These are phyloP conservation scores for Chrysoporthe cubensis DNA, from an alignment of 2,329 filamentous ascomycete genomes.

Conservation along the genomic window DNA sequence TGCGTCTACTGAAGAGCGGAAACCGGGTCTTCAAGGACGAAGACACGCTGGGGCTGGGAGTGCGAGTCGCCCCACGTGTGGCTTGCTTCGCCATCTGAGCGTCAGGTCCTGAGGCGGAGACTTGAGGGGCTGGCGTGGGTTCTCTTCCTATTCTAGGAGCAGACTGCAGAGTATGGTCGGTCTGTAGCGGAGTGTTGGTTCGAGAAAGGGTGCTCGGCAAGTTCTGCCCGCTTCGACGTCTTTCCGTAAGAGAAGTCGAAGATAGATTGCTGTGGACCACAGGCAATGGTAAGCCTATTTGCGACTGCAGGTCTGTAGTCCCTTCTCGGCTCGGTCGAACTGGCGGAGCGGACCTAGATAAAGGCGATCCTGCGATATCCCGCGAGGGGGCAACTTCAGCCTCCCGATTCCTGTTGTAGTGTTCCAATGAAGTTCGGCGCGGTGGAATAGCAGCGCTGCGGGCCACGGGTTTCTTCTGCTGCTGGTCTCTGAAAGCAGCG, in stretches of 20 bases:
- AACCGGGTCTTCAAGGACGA: constrained; percentile 67
- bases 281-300: constrained; percentile 54
- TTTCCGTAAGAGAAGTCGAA: constrained; percentile 52
- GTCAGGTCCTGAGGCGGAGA: constrained; percentile 14
- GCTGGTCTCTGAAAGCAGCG: constrained; percentile 51
- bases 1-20: constrained; percentile 75
- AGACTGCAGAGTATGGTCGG: constrained; percentile 37
- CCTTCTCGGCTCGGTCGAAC: constrained; percentile 70
- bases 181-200: constrained; percentile 40
- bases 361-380: constrained; percentile 33
- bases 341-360: constrained; percentile 50
- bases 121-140: constrained; percentile 39
- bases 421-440: constrained; percentile 64
- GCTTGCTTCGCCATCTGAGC: constrained; percentile 35
- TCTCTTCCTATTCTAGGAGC: constrained; percentile 41
- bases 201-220: constrained; percentile 21
- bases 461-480: constrained; percentile 49
- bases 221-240: constrained; percentile 46
- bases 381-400: constrained; percentile 33
- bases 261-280: constrained; percentile 67
- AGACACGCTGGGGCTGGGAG: constrained; percentile 59
- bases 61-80: constrained; percentile 42
- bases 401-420: constrained; percentile 40
- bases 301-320: constrained; percentile 63
- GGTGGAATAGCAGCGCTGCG: constrained; percentile 63